Base-by-base conservation (phyloP, 106 monocot genomes). In the Dactylorhiza incarnata region DNA sequence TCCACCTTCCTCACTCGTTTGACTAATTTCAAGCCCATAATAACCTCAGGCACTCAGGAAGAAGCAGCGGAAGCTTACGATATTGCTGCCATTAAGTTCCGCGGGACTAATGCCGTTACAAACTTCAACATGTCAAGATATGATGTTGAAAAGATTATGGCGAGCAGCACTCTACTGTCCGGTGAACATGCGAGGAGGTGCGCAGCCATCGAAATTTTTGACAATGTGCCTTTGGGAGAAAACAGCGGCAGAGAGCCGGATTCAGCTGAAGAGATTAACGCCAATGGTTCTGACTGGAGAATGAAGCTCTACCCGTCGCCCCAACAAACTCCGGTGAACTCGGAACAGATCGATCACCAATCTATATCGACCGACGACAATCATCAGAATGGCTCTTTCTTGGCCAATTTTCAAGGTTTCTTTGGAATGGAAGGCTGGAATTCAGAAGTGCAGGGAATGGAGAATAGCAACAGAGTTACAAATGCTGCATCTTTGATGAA, bases 61-160 rank as follows among this genome's bases (percentile, higher is more conserved):
- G 89, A 90, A 71, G 89, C 89, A 20, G 89, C 89, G 5, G 89
- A 90, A 78, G 89, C 89, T 0, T 90, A 90, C 46, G 89, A 90
- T 50, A 77, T 90, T 48, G 89, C 89, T 17, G 89, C 89, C 1
- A 90, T 90, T 77, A 90, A 90, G 74, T 90, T 90, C 77, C 79
- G 89, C 5, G 89, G 89, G 0, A 50, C 50, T 12, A 86, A 84
- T 49, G 89, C 89, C 0, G 84, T 90, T 5, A 90, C 89, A 3
- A 90, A 90, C 81, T 90, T 90, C 46, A 82, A 80, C 43, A 73
- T 82, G 22, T 77, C 73, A 48, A 76, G 84, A 53, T 84, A 88
- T 25, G 75, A 88, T 54, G 48, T 84, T n/a, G 84, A 82, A 24
- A 59, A 62, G 46, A 75, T 59, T 7, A 75, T 75, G 75, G 45